phyloP scores from a whole-genome alignment of 2,329 filamentous ascomycete genomes.

The Phialemonium atrogriseum region DNA sequence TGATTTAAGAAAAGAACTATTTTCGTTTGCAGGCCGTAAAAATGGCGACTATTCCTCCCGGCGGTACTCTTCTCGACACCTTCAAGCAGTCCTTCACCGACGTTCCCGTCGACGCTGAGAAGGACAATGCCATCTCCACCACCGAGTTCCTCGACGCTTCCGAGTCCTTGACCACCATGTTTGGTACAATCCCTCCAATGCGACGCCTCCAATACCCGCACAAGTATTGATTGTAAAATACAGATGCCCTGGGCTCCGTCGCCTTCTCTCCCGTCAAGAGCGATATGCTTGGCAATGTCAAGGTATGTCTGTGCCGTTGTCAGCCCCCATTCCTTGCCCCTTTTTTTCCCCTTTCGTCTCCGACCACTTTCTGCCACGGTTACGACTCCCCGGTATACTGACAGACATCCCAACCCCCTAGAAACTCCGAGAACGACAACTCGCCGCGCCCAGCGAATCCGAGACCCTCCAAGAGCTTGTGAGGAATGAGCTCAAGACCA shows the following conservation, averaged over 20 bases:
- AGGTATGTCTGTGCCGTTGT: conserved; percentile 42
- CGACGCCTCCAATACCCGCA: too few species aligned
- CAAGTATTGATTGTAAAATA: background rate
- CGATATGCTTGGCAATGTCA: conserved; percentile 87
- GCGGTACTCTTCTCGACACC: conserved; percentile 77
- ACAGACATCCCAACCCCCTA: too few species aligned
- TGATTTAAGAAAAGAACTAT: too few species aligned
- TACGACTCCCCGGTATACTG: too few species aligned
- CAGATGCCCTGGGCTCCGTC: conserved; percentile 57
- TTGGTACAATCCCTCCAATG: conserved; percentile 53
- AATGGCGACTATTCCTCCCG: conserved; percentile 54
- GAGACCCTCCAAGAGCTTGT: conserved; percentile 78
- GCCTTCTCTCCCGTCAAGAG: conserved; percentile 87
- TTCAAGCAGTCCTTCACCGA: conserved; percentile 77
- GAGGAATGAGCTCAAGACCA: conserved; percentile 77
- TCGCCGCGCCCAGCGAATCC: conserved; percentile 70
- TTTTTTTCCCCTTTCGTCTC: too few species aligned
- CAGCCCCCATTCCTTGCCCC: too few species aligned
- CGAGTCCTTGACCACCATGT: conserved; percentile 78
- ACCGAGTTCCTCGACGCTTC: conserved; percentile 85
- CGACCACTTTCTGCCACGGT: too few species aligned
- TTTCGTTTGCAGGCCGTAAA: too few species aligned
- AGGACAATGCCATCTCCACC: conserved; percentile 72
- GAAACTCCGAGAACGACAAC: conserved; percentile 84
- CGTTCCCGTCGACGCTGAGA: conserved; percentile 66